Percentiles rank a stretch among this genome's conserved stretches.
phyloP scores from a whole-genome alignment of 2,329 filamentous ascomycete species.

The Biscogniauxia mediterranea region DNA sequence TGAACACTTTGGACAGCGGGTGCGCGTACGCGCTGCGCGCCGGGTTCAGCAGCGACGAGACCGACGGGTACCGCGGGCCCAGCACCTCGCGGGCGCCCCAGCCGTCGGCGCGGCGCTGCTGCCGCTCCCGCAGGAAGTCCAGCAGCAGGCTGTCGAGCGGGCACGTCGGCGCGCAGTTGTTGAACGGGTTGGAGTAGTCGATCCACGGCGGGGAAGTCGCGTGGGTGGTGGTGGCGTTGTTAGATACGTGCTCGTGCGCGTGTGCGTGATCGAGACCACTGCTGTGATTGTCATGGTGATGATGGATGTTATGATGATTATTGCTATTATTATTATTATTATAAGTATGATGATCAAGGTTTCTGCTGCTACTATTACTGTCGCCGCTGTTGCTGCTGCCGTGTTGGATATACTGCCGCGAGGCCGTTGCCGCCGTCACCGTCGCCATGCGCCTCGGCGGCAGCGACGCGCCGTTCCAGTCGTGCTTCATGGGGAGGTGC shows the following conservation, averaged over 20 bases:
- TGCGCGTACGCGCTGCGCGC: conserved; percentile 62
- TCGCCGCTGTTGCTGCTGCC: too few species aligned
- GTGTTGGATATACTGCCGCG: background rate
- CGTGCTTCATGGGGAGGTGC: conserved; percentile 51
- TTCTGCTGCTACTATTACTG: conserved; percentile 15
- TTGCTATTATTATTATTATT: too few species aligned
- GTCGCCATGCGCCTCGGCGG: conserved; percentile 2
- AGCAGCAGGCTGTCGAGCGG: conserved; percentile 76
- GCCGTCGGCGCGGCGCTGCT: conserved; percentile 64
- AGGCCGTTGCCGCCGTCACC: conserved; percentile 5
- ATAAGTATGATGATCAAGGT: background rate
- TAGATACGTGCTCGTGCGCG: background rate
- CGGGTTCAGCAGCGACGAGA: conserved; percentile 75
- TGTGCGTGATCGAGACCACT: too few species aligned
- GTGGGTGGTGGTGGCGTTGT: conserved; percentile 2
- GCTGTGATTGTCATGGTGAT: background rate
- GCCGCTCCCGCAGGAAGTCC: conserved; percentile 71
- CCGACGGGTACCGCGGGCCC: conserved; percentile 76
- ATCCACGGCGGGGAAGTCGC: conserved; percentile 11
- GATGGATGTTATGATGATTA: background rate
- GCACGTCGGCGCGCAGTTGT: conserved; percentile 68
- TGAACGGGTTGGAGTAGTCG: conserved; percentile 41
- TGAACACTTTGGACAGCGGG: conserved; percentile 80
- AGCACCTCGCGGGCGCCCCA: conserved; percentile 63
- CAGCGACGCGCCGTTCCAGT: conserved; percentile 39